Percentiles rank a stretch among this genome's conserved stretches.
Conservation (phyloP, 176 grass and related monocot genomes). For the Aechmea fasciata region DNA sequence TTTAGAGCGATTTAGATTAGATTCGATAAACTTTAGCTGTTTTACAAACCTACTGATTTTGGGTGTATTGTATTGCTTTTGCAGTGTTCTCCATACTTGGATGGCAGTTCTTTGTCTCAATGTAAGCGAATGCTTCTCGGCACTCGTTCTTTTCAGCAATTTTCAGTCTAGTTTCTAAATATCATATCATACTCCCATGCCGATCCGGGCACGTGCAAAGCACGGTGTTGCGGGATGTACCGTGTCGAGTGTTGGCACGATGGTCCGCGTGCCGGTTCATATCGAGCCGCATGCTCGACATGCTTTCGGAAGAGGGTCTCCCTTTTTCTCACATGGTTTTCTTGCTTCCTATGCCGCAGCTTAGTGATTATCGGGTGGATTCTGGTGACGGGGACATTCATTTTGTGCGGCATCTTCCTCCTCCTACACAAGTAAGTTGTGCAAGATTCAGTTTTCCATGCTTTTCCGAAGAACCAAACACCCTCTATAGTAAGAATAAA, state of each 20-base stretch:
- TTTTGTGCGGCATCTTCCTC: conserved; percentile 84
- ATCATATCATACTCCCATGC: background rate
- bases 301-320: background rate
- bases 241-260: no score
- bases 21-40: background rate
- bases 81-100: conserved; percentile 78
- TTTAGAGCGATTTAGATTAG: background rate
- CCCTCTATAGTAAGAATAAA: no score
- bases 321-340: conserved; percentile 1
- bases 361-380: conserved; percentile 87
- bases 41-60: background rate
- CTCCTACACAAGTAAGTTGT: conserved; percentile 79
- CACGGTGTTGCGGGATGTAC: no score
- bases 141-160: background rate
- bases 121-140: conserved; percentile 41
- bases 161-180: background rate
- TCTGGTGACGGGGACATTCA: conserved; percentile 83
- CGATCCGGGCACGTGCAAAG: no score
- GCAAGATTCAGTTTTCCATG: background rate
- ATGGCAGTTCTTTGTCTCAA: conserved; percentile 53
- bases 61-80: conserved; percentile 21
- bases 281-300: background rate
- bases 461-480: no score
- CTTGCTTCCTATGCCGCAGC: conserved; percentile 32
- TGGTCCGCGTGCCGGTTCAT: no score